phyloP scores from a whole-genome alignment of 345 rosid genomes.

The Eucalyptus camaldulensis region DNA sequence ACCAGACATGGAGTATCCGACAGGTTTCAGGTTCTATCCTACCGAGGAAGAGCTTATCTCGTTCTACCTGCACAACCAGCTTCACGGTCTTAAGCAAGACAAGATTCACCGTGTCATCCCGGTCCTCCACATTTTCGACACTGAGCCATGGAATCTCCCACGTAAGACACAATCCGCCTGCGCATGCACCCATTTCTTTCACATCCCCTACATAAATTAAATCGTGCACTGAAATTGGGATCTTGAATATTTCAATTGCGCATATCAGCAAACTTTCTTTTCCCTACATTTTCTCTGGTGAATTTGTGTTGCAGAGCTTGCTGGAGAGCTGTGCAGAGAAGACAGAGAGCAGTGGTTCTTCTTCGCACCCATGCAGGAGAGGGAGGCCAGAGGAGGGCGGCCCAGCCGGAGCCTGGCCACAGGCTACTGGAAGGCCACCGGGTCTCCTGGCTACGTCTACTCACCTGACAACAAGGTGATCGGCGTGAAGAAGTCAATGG shows the following conservation, averaged over 20 bases:
- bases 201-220: background rate
- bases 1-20: background rate
- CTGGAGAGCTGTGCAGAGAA: constrained; percentile 50
- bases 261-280: background rate
- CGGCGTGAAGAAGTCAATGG: constrained; percentile 80
- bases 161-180: constrained; percentile 6
- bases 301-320: constrained; percentile 26
- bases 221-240: background rate
- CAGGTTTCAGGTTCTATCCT: constrained; percentile 74
- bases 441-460: constrained; percentile 67
- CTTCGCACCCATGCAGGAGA: constrained; percentile 67
- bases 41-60: constrained; percentile 78
- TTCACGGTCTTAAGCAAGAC: constrained; percentile 28
- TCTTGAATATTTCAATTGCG: background rate
- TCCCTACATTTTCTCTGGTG: background rate
- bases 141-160: constrained; percentile 71
- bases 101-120: constrained; percentile 56
- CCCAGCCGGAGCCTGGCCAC: constrained; percentile 56
- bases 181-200: background rate
- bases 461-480: constrained; percentile 53
- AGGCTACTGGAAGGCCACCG: constrained; percentile 95
- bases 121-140: constrained; percentile 28
- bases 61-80: constrained; percentile 61
- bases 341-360: constrained; percentile 92
- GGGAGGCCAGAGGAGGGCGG: constrained; percentile 79